Conservation (phyloP, 2,329 filamentous ascomycete species). For the Ophiostoma angusticollis region DNA sequence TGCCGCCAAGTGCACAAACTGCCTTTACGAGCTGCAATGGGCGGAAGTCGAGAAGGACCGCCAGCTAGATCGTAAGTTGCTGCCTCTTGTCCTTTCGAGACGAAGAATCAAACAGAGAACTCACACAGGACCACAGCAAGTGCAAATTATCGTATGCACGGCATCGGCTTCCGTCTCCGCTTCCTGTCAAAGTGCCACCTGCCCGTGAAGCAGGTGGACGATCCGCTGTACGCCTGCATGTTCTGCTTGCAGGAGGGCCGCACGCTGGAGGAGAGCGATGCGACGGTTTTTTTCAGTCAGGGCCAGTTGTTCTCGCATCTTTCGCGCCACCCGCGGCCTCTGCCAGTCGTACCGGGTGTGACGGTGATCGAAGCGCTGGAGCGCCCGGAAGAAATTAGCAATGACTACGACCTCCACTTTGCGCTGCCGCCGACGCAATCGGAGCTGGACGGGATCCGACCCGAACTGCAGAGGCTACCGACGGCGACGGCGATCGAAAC, state of each 20-base stretch:
- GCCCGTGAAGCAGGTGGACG: slow-evolving; percentile 34
- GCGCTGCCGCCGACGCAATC: slow-evolving; percentile 27
- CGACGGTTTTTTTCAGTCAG: slow-evolving; percentile 43
- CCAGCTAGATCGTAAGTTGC: slow-evolving; percentile 31
- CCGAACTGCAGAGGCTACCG: slow-evolving; percentile 30
- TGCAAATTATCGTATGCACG: slow-evolving; percentile 33
- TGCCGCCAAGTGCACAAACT: slow-evolving; percentile 39
- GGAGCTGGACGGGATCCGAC: slow-evolving; percentile 27
- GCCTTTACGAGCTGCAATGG: slow-evolving; percentile 41
- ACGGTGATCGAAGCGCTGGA: slow-evolving; percentile 33
- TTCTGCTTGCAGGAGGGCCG: slow-evolving; percentile 38
- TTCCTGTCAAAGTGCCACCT: slow-evolving; percentile 45
- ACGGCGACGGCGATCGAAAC: slow-evolving; percentile 33
- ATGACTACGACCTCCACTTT: slow-evolving; percentile 43
- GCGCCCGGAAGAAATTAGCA: slow-evolving; percentile 26
- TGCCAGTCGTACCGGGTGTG: slow-evolving; percentile 36
- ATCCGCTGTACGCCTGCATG: slow-evolving; percentile 40
- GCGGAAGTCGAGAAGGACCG: slow-evolving; percentile 38
- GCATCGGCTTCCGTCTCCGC: slow-evolving; percentile 38
- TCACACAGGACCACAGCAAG: no score
- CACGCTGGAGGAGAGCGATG: slow-evolving; percentile 40
- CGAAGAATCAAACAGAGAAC: no score
- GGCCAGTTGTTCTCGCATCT: slow-evolving; percentile 40
- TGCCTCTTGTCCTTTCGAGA: background rate
- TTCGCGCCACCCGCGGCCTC: slow-evolving; percentile 38